Percentiles rank a stretch among this genome's conserved stretches.
phyloP scores from a whole-genome alignment of 2,329 filamentous ascomycete species.

The Fusarium goolgardi region DNA sequence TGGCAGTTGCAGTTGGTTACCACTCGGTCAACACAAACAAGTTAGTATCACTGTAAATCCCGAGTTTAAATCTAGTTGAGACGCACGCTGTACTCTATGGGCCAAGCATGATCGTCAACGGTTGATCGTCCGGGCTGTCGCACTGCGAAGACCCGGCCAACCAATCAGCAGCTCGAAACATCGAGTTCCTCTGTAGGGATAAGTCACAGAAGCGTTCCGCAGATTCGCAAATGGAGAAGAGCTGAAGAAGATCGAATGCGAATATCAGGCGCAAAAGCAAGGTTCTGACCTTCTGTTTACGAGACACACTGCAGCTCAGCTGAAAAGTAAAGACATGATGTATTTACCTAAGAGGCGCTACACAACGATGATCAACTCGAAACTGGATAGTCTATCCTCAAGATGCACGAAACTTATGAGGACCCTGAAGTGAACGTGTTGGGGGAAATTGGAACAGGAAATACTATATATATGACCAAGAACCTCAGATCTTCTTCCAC shows the following conservation, averaged over 20 bases:
- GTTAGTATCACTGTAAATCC: background rate
- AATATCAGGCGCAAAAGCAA: background rate
- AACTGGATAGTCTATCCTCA: constrained; percentile 9
- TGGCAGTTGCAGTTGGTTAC: background rate
- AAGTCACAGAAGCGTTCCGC: constrained; percentile 4
- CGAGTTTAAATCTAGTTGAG: background rate
- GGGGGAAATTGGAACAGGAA: background rate
- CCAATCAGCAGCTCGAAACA: constrained; percentile 1
- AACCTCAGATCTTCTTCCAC: background rate
- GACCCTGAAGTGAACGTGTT: background rate
- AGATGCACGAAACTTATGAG: constrained; percentile 3
- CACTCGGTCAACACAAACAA: background rate
- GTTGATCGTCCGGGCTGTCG: constrained; percentile 17
- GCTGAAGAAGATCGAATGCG: constrained; percentile 35
- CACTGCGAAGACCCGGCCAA: background rate
- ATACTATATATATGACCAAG: constrained; percentile 11
- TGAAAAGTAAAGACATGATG: constrained; percentile 8
- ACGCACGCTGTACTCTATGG: background rate
- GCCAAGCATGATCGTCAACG: constrained; percentile 19
- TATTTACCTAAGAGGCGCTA: background rate
- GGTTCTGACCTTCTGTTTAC: background rate
- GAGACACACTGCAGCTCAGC: constrained; percentile 14
- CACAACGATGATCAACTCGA: constrained; percentile 26
- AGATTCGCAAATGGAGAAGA: constrained; percentile 1
- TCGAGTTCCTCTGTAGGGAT: background rate